Percentiles rank a stretch among this genome's conserved stretches.
Conservation (phyloP, 208 protist genomes). For the Blastocrithidia nonstop region DNA sequence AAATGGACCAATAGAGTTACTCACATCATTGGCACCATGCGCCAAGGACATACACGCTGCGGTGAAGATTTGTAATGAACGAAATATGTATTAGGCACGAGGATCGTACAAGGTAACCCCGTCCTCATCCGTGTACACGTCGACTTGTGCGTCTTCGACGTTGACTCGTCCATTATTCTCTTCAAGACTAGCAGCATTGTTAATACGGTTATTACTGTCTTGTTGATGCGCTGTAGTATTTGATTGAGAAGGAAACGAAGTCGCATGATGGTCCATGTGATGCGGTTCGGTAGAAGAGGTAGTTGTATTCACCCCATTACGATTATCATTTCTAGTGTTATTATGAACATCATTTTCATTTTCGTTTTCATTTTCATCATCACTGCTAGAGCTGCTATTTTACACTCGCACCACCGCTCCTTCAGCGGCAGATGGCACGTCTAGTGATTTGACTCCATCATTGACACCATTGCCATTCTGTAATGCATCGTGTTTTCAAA, state of each 20-base stretch:
- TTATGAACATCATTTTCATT: conserved; percentile 3
- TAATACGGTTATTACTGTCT: not conserved
- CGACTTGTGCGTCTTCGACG: conserved; percentile 4
- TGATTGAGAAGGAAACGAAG: too few relatives aligned
- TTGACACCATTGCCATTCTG: too few relatives aligned
- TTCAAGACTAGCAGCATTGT: not conserved
- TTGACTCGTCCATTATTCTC: too few relatives aligned
- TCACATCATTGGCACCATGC: conserved; percentile 58
- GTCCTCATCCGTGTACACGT: conserved; percentile 5
- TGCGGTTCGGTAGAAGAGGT: too few relatives aligned
- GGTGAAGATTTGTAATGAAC: conserved; percentile 47
- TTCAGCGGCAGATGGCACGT: too few relatives aligned
- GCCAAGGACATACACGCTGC: conserved; percentile 44
- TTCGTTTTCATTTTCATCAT: not conserved
- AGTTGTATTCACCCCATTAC: too few relatives aligned
- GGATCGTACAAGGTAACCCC: conserved; percentile 23
- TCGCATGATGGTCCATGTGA: too few relatives aligned
- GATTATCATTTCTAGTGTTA: not conserved
- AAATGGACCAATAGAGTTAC: conserved; percentile 45
- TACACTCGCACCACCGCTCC: too few relatives aligned
- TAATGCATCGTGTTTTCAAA: too few relatives aligned
- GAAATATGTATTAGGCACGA: conserved; percentile 48
- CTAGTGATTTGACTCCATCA: too few relatives aligned
- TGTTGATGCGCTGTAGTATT: too few relatives aligned
- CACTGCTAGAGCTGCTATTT: not conserved